phyloP scores from a whole-genome alignment of 2,329 filamentous ascomycete genomes.

The Venturia aucupariae region DNA sequence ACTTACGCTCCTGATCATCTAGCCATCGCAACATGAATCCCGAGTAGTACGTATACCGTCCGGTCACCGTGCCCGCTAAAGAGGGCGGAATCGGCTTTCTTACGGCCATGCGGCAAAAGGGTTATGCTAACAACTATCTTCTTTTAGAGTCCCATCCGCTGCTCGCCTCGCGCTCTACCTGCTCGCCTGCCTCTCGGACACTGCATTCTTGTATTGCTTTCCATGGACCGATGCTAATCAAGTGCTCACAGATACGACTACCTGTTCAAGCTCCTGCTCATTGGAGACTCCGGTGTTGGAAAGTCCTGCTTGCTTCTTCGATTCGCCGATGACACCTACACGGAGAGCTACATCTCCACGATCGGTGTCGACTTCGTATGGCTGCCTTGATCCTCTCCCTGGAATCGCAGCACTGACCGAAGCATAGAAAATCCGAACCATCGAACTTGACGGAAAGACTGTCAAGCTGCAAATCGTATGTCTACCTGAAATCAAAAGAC shows the following conservation, averaged over 20 bases:
- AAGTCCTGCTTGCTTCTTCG: slow-evolving; percentile 97
- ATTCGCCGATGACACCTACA: slow-evolving; percentile 99
- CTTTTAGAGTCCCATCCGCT: slow-evolving; percentile 16
- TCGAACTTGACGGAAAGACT: slow-evolving; percentile 98
- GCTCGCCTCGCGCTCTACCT: slow-evolving; percentile 18
- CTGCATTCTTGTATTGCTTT: not conserved
- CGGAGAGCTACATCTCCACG: slow-evolving; percentile 98
- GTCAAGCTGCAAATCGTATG: slow-evolving; percentile 98
- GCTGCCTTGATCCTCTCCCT: slow-evolving; percentile 20
- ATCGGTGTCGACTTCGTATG: slow-evolving; percentile 98
- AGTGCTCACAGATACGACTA: slow-evolving; percentile 80
- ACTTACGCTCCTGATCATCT: not conserved
- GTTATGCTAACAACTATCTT: slow-evolving; percentile 17
- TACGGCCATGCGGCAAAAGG: not conserved
- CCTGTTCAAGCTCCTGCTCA: slow-evolving; percentile 99
- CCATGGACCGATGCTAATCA: not conserved
- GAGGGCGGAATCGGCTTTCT: slow-evolving; percentile 4
- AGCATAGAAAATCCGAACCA: slow-evolving; percentile 95
- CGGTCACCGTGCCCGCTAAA: not conserved
- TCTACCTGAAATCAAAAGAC: slow-evolving; percentile 18
- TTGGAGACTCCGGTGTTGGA: slow-evolving; percentile 99
- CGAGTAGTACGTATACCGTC: slow-evolving; percentile 62
- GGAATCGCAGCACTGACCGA: not conserved
- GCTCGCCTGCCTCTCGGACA: slow-evolving; percentile 1
- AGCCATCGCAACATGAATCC: slow-evolving; percentile 59